Conservation (phyloP, 768 basidiomycete genomes). For the Lactifluus pinguis region DNA sequence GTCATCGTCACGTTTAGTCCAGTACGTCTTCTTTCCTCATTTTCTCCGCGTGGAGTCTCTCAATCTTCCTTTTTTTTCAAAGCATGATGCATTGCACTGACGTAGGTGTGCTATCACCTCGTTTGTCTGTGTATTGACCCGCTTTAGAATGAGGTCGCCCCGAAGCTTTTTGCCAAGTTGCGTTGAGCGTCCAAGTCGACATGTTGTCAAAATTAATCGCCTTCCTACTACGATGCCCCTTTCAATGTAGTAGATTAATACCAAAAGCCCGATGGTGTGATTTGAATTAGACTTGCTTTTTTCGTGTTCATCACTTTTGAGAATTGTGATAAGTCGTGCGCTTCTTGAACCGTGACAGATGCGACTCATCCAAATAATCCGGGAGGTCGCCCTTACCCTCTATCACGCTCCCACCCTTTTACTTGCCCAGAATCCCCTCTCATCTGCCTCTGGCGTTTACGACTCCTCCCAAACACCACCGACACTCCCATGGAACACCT, state of each 20-base stretch:
- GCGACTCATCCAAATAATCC: neutral
- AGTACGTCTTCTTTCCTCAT: constrained; percentile 39
- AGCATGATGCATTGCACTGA: constrained; percentile 94
- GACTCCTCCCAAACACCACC: constrained; percentile 36
- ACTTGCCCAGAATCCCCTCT: neutral
- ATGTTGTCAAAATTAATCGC: neutral
- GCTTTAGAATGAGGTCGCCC: constrained; percentile 46
- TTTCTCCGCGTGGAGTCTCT: constrained; percentile 3
- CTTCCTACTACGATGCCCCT: neutral
- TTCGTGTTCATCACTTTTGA: neutral
- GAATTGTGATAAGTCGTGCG: neutral
- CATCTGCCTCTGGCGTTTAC: constrained; percentile 32
- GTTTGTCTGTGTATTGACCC: neutral
- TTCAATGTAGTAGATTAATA: neutral
- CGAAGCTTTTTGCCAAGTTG: constrained; percentile 78
- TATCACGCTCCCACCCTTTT: neutral
- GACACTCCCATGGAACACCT: constrained; percentile 38
- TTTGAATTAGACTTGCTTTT: neutral
- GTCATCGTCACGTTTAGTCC: constrained; percentile 37
- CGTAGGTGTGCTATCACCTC: constrained; percentile 36
- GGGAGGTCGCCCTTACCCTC: neutral
- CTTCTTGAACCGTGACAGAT: neutral
- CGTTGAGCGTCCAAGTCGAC: constrained; percentile 27
- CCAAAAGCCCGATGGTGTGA: neutral
- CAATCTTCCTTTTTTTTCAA: neutral